Evolutionary conservation across 805 yeast genomes (phyloP).

Genomic region (Yamadazyma akitaensis): DNA sequence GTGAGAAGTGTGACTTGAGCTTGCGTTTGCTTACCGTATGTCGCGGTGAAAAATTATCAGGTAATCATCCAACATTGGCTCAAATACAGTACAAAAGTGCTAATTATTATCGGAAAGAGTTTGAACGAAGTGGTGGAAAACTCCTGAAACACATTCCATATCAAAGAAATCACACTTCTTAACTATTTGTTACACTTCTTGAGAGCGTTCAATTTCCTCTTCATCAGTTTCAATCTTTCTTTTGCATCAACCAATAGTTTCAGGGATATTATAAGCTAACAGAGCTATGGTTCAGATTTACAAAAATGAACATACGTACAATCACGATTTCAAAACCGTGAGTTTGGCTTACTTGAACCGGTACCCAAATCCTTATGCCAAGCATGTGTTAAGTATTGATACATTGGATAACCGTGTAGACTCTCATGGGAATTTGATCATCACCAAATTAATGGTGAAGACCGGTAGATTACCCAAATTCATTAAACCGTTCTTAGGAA

Average conservation of each 20-base stretch:
- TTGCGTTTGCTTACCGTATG: neutral
- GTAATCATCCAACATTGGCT: neutral
- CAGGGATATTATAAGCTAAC: neutral
- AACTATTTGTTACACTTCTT: too few relatives aligned
- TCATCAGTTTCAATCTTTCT: too few relatives aligned
- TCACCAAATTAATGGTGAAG: slow-evolving; percentile 73
- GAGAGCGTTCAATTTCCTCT: too few relatives aligned
- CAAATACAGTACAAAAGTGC: neutral
- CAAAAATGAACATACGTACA: slow-evolving; percentile 29
- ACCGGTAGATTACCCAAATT: slow-evolving; percentile 78
- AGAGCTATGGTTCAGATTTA: slow-evolving; percentile 34
- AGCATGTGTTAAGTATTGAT: slow-evolving; percentile 82
- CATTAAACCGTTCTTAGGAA: slow-evolving; percentile 71
- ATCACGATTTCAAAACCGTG: slow-evolving; percentile 63
- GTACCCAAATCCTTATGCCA: slow-evolving; percentile 73
- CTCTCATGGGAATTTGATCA: slow-evolving; percentile 58
- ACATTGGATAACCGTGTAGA: slow-evolving; percentile 63
- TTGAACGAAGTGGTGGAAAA: neutral
- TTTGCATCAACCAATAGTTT: slow-evolving; percentile 1
- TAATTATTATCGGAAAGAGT: neutral
- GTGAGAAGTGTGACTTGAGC: neutral
- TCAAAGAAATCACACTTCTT: too few relatives aligned
- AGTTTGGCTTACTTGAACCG: slow-evolving; percentile 66
- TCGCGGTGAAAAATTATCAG: slow-evolving; percentile 2
- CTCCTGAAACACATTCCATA: too few relatives aligned